phyloP scores from a whole-genome alignment of 2,329 filamentous ascomycete genomes.

The Biscogniauxia marginata region DNA sequence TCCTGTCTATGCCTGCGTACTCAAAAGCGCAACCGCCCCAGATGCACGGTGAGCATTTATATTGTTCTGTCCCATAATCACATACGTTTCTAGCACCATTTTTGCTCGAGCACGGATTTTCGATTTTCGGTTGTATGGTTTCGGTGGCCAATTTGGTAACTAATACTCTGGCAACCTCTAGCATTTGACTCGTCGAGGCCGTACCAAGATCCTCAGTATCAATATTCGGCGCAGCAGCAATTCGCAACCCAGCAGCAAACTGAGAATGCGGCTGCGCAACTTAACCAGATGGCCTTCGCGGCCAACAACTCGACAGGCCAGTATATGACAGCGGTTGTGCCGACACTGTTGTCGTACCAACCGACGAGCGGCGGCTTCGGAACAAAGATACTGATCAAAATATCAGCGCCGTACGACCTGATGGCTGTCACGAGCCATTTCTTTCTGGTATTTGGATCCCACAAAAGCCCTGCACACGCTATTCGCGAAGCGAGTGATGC shows the following conservation, averaged over 20 bases:
- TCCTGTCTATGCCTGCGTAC: conserved; percentile 80
- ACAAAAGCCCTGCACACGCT: conserved; percentile 67
- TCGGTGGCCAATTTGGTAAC: conserved; percentile 13
- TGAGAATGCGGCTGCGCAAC: conserved; percentile 50
- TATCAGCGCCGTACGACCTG: conserved; percentile 74
- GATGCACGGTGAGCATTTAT: conserved; percentile 70
- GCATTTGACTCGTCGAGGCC: conserved; percentile 60
- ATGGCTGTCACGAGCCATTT: conserved; percentile 58
- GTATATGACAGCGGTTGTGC: conserved; percentile 63
- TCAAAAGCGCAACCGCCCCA: conserved; percentile 72
- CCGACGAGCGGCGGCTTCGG: conserved; percentile 68
- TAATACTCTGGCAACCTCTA: conserved; percentile 25
- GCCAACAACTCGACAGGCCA: conserved; percentile 64
- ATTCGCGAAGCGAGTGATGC: conserved; percentile 58
- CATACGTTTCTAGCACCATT: no score
- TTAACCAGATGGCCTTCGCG: conserved; percentile 56
- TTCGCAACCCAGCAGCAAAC: conserved; percentile 48
- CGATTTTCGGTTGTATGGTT: not conserved
- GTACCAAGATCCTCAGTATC: conserved; percentile 58
- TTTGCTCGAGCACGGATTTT: not conserved
- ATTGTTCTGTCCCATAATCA: not conserved
- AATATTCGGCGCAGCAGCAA: conserved; percentile 48
- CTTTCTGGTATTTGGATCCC: conserved; percentile 74
- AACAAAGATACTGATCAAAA: conserved; percentile 69
- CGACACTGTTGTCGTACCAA: conserved; percentile 66